Percentiles rank a stretch among this genome's conserved stretches.
Evolutionary conservation across 2,329 filamentous ascomycete genomes (phyloP).

Genomic region (Colletotrichum scovillei): DNA sequence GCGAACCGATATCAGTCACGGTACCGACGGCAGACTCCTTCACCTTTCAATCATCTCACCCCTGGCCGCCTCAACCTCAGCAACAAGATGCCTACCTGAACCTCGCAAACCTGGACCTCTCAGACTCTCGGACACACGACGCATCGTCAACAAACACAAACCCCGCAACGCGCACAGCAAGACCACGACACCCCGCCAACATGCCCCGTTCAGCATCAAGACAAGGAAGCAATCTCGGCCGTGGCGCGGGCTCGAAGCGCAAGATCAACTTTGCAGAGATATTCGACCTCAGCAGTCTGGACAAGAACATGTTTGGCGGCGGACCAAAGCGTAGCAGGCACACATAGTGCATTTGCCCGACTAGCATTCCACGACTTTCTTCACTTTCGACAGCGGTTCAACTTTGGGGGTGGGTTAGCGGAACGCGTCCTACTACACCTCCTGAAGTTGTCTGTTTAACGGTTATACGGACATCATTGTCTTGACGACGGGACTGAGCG

Average conservation of each 20-base stretch:
- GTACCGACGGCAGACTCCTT: conserved; percentile 72
- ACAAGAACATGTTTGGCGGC: conserved; percentile 68
- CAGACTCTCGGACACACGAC: conserved; percentile 60
- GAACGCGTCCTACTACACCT: too few relatives aligned
- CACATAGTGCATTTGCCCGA: conserved; percentile 42
- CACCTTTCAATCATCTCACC: conserved; percentile 74
- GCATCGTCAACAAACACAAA: conserved; percentile 41
- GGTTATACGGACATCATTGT: conserved; percentile 15
- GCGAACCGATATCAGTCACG: conserved; percentile 49
- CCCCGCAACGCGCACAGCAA: conserved; percentile 29
- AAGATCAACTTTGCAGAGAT: conserved; percentile 80
- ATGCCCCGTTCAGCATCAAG: conserved; percentile 26
- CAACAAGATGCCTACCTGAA: conserved; percentile 67
- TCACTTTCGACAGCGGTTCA: conserved; percentile 25
- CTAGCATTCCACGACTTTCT: not conserved
- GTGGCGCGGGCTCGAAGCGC: conserved; percentile 77
- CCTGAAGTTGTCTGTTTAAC: conserved; percentile 11
- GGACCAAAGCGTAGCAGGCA: conserved; percentile 64
- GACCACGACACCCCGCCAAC: conserved; percentile 32
- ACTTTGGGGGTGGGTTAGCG: not conserved
- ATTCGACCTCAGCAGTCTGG: conserved; percentile 76
- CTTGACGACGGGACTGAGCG: conserved; percentile 28
- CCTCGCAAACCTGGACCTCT: conserved; percentile 70
- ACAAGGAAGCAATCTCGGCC: conserved; percentile 60
- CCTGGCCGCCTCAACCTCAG: conserved; percentile 56